Base-by-base conservation (phyloP, 2,329 filamentous ascomycete genomes). In the Hirsutella thompsonii region DNA sequence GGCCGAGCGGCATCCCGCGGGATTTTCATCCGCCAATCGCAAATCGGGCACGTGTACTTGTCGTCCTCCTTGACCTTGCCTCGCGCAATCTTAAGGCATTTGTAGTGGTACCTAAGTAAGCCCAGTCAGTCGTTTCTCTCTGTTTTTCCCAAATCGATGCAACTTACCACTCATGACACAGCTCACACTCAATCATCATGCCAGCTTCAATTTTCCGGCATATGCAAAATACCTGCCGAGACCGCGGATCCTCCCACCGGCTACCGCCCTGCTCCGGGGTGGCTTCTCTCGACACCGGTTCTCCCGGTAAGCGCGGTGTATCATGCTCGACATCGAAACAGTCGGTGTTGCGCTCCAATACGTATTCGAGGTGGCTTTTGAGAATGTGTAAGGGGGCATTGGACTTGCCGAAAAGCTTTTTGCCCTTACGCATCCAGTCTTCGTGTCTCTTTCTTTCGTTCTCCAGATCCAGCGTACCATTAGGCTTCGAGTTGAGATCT, bases 151-250 rank as follows among this genome's bases (percentile, higher is more conserved):
- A n/a, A n/a, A n/a, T 16, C 3, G 16, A 18, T 23, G 8, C n/a
- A n/a, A 68, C 79, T 68, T 60, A 89, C 92, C 92, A 98, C 66
- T 98, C 92, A 55, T 95, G 90, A 61, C 92, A 98, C 32, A 95
- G 71, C 58, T 96, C 92, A 58, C 92, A 98, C 62, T 98, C 92
- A 52, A 98, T 96, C 92, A 98, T 98, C 83, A 96, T 93, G 39
- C 92, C 92, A 30, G 90, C 88, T 61, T 98, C 92, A 6, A 87
- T 77, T 47, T 81, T 86, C 44, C 92, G 79, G 63, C 92, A 98
- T 50, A 98, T 94, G 61, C 92, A 98, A 59, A 96, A 98, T 0
- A 96, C 90, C 56, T 96, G 89, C 29, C 76, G 63, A 42, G 72
- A 72, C 26, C 65, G 79, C 56, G 68, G 74, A 52, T 83, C 72